Percentiles rank a stretch among this genome's conserved stretches.
These are phyloP conservation scores for Cucumis cinereus DNA, from an alignment of 306 rosid genomes.

Conservation along the genomic window DNA sequence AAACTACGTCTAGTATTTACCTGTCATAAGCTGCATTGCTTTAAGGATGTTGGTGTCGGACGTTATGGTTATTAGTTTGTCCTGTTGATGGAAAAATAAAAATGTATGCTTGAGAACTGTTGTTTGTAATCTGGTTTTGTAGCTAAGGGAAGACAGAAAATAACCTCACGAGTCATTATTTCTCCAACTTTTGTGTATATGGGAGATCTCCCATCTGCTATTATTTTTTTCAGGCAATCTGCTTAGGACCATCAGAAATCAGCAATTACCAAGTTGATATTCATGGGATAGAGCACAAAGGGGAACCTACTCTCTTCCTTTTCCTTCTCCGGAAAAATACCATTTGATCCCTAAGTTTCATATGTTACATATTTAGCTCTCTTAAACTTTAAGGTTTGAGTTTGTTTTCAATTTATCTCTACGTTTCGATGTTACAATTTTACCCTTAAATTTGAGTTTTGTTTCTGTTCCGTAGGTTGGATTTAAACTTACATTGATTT, in stretches of 20 bases:
- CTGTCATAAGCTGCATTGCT: constrained; percentile 92
- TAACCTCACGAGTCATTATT: constrained; percentile 82
- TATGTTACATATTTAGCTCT: no score
- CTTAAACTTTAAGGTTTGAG: no score
- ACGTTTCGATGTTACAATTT: no score
- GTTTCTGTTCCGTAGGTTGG: no score
- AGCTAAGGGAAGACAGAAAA: background rate
- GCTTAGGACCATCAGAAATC: constrained; percentile 5
- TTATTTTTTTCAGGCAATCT: constrained; percentile 65
- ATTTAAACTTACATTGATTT: no score
- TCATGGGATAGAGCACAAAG: background rate
- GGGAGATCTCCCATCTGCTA: constrained; percentile 77
- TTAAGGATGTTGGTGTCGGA: constrained; percentile 63
- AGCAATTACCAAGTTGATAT: background rate
- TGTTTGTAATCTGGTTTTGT: constrained; percentile 10
- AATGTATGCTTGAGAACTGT: background rate
- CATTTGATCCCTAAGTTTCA: no score
- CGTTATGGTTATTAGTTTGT: constrained; percentile 51
- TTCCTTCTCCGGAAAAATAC: no score
- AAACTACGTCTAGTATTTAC: constrained; percentile 23
- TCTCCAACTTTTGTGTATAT: constrained; percentile 45
- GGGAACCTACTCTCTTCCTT: background rate
- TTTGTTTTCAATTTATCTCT: no score
- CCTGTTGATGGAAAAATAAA: constrained; percentile 28
- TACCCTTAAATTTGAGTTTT: no score